Base-by-base conservation (phyloP, 768 basidiomycete species). In the Grammothele lineata region DNA sequence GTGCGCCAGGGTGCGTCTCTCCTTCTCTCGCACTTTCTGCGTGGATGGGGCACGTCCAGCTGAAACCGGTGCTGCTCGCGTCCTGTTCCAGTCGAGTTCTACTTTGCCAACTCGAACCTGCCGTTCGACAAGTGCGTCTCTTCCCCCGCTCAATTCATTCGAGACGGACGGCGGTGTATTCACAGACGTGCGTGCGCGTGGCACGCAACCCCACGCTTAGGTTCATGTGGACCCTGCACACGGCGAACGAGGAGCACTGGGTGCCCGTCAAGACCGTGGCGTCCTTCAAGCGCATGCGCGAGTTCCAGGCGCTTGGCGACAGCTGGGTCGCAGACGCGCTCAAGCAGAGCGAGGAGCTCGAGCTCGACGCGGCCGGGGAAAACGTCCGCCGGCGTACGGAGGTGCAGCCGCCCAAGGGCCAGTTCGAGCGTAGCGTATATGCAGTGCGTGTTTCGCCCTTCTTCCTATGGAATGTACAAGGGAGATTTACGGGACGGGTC, bases 61-160 rank as follows among this genome's bases (percentile, higher is more conserved):
- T n/a, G n/a, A n/a, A n/a, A n/a, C n/a, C n/a, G n/a, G n/a, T n/a
- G n/a, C n/a, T n/a, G n/a, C n/a, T n/a, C n/a, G n/a, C n/a, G n/a
- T 32, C 30, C 9, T 33, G 8, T 21, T 42, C 26, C 37, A 96
- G 94, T 95, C 59, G 89, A 93, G 63, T 97, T 96, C 67, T 96
- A 97, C 73, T 93, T 98, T 68, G 88, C 88, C 42, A 92, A 95
- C 66, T 78, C 92, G n/a, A 96, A 97, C 67, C 78, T 98, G 43
- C 94, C 94, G 1, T 92, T 80, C 54, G 90, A 92, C 75, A 87
- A 81, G 86, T 86, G 58, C 45, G 45, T 55, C n/a, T n/a, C n/a
- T n/a, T n/a, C n/a, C n/a, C n/a, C n/a, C n/a, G n/a, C n/a, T n/a
- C n/a, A 38, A 4, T 2, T 18, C 21, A 15, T 25, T n/a, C n/a